Percentiles rank a stretch among this genome's conserved stretches.
phyloP scores from a whole-genome alignment of 2,329 filamentous ascomycete species.

The Aschersonia sp. region DNA sequence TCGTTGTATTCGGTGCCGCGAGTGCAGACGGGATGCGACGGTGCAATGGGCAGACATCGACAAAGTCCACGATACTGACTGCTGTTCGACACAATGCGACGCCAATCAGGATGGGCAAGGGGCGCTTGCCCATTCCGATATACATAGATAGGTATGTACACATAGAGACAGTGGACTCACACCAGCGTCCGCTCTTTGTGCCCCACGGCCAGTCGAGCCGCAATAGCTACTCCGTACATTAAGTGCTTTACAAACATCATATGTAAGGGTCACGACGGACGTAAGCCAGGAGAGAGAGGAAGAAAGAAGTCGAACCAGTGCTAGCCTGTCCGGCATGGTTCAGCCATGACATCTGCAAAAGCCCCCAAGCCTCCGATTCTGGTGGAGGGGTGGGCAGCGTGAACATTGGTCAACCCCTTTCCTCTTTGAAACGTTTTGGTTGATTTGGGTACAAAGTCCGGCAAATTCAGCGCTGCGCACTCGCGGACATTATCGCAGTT shows the following conservation, averaged over 20 bases:
- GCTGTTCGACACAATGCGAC: neutral
- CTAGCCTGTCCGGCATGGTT: neutral
- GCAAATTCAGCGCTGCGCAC: too few species aligned
- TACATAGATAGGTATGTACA: neutral
- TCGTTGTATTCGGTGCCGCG: neutral
- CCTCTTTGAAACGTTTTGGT: too few species aligned
- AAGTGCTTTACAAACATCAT: too few species aligned
- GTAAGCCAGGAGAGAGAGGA: neutral
- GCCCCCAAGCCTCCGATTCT: neutral
- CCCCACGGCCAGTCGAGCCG: neutral
- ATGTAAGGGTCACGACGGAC: neutral
- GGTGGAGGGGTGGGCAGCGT: neutral
- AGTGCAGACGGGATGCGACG: neutral
- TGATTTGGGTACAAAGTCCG: too few species aligned
- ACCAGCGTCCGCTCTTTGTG: neutral
- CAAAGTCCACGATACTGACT: neutral
- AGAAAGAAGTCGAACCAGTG: neutral
- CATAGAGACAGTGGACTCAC: neutral
- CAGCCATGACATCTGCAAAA: slow-evolving; percentile 1
- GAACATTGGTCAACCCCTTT: neutral
- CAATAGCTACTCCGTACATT: neutral
- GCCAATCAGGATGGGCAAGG: neutral
- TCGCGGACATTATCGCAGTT: too few species aligned
- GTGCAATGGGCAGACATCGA: neutral
- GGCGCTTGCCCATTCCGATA: neutral